Evolutionary conservation across 495 filamentous ascomycete genomes (phyloP).

Genomic region (Aspergillus bridgeri): DNA sequence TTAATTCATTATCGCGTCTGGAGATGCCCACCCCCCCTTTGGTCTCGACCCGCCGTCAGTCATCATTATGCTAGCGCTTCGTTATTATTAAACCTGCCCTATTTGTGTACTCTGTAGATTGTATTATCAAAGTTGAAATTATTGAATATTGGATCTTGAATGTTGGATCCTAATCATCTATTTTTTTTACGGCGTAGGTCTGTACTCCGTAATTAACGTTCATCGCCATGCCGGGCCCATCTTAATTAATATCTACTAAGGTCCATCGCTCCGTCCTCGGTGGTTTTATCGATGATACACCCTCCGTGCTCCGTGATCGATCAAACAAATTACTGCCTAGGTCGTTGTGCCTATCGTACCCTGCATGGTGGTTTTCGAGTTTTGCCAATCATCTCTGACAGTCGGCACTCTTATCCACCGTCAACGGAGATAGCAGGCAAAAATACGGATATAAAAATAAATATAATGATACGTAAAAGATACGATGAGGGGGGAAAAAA

Average conservation of each 20-base stretch:
- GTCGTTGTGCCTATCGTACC: not conserved
- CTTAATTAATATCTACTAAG: not conserved
- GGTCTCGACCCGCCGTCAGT: constrained; percentile 7
- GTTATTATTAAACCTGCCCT: too few relatives aligned
- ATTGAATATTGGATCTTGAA: not conserved
- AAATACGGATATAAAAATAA: not conserved
- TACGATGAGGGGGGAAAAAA: not conserved
- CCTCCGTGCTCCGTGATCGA: not conserved
- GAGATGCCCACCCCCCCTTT: constrained; percentile 2
- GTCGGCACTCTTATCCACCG: not conserved
- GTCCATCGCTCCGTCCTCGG: not conserved
- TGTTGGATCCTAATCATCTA: not conserved
- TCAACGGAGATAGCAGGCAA: not conserved
- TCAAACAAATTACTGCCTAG: not conserved
- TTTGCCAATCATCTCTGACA: not conserved
- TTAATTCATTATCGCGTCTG: constrained; percentile 16
- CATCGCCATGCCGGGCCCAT: not conserved
- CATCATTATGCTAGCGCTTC: too few relatives aligned
- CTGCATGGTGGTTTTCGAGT: not conserved
- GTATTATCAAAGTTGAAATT: too few relatives aligned
- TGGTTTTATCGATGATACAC: not conserved
- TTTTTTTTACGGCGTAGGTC: too few relatives aligned
- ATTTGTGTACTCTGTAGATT: too few relatives aligned
- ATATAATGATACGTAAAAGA: too few relatives aligned
- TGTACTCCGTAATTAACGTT: not conserved